Evolutionary conservation across 805 yeast species (phyloP).

Genomic region (Candida endomychidarum): DNA sequence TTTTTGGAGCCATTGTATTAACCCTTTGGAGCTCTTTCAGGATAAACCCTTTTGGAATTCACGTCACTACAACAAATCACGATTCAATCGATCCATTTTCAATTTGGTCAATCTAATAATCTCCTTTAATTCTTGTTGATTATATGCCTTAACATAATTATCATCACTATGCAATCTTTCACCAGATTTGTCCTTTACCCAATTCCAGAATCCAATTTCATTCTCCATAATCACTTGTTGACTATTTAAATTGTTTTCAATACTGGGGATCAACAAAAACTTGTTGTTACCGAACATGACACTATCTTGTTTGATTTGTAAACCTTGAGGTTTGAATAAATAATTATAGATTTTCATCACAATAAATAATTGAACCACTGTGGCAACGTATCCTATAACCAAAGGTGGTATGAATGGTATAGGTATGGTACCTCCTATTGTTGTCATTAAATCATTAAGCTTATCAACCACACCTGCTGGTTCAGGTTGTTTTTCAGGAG

Average conservation of each 20-base stretch:
- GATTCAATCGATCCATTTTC: conserved; percentile 9
- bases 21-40: too few species aligned
- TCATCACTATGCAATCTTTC: conserved; percentile 4
- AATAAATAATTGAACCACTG: conserved; percentile 18
- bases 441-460: conserved; percentile 19
- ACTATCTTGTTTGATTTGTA: not conserved
- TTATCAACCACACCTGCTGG: conserved; percentile 19
- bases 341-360: not conserved
- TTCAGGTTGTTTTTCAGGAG: conserved; percentile 16
- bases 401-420: conserved; percentile 25
- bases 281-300: conserved; percentile 31
- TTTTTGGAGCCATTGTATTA: too few species aligned
- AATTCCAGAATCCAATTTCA: conserved; percentile 68
- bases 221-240: conserved; percentile 37
- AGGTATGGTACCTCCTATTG: conserved; percentile 27
- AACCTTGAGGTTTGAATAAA: not conserved
- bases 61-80: not conserved
- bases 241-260: conserved; percentile 30
- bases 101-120: conserved; percentile 39
- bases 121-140: conserved; percentile 47
- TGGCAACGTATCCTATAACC: conserved; percentile 22
- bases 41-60: too few species aligned
- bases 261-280: conserved; percentile 41
- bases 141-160: conserved; percentile 18
- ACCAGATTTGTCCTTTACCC: conserved; percentile 47